phyloP scores from a whole-genome alignment of 495 filamentous ascomycete species.

The Terfezia boudieri region DNA sequence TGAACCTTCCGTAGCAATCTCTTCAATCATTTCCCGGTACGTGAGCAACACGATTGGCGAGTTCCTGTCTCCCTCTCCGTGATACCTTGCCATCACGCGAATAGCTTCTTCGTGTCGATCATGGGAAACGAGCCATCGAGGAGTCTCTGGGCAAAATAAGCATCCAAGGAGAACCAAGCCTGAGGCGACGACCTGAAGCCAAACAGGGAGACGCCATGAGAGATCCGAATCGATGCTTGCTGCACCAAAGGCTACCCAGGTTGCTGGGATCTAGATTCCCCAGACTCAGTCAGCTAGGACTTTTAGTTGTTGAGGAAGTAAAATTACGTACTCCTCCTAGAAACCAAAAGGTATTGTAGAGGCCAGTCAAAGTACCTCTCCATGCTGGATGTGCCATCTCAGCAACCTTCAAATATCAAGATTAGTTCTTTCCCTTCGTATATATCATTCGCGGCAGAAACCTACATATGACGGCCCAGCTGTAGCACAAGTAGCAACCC shows the following conservation, averaged over 20 bases:
- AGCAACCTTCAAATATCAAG: conserved; percentile 22
- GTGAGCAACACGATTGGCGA: conserved; percentile 34
- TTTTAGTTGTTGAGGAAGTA: background rate
- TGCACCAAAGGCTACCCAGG: conserved; percentile 17
- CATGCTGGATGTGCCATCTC: conserved; percentile 54
- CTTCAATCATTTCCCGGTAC: conserved; percentile 38
- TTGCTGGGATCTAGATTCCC: conserved; percentile 12
- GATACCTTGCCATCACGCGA: conserved; percentile 35
- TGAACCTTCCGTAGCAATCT: conserved; percentile 33
- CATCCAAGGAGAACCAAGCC: conserved; percentile 16
- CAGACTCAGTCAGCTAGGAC: background rate
- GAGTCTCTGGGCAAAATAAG: conserved; percentile 18
- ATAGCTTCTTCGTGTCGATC: conserved; percentile 32
- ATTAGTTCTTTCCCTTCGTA: no score
- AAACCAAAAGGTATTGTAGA: conserved; percentile 35
- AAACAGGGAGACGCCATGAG: conserved; percentile 36
- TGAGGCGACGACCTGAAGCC: conserved; percentile 32
- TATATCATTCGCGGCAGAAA: background rate
- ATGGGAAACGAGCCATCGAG: conserved; percentile 23
- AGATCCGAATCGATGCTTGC: conserved; percentile 12
- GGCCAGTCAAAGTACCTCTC: conserved; percentile 41
- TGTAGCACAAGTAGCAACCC: conserved; percentile 41
- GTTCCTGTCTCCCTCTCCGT: conserved; percentile 31
- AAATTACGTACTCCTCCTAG: conserved; percentile 11
- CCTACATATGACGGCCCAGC: conserved; percentile 41